Percentiles rank a stretch among this genome's conserved stretches.
phyloP scores from a whole-genome alignment of 2,329 filamentous ascomycete species.

The Aspergillus ruber region DNA sequence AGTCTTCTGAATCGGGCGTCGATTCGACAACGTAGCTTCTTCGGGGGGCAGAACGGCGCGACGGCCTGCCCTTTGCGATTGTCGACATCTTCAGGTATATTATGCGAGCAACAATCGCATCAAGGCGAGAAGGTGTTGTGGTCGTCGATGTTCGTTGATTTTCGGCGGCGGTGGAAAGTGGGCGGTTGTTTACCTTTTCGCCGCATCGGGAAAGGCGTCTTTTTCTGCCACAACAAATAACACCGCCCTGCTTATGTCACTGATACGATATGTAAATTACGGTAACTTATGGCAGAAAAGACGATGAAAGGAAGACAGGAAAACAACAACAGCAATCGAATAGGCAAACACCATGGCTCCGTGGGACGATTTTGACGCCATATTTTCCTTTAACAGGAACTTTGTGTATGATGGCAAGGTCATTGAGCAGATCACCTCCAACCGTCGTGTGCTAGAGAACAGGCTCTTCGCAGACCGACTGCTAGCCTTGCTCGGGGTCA shows the following conservation, averaged over 20 bases:
- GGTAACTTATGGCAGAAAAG: constrained; percentile 6
- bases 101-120: constrained; percentile 20
- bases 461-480: constrained; percentile 75
- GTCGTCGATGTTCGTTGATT: constrained; percentile 6
- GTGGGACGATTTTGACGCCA: constrained; percentile 60
- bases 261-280: constrained; percentile 8
- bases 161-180: constrained; percentile 20
- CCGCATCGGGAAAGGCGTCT: constrained; percentile 27
- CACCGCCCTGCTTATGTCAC: constrained; percentile 20
- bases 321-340: not conserved
- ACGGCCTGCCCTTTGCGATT: constrained; percentile 46
- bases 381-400: constrained; percentile 58
- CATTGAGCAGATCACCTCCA: constrained; percentile 58
- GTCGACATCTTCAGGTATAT: constrained; percentile 29
- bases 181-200: constrained; percentile 32
- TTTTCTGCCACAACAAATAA: constrained; percentile 28
- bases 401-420: constrained; percentile 58
- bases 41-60: constrained; percentile 56
- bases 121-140: constrained; percentile 16
- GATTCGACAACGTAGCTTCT: constrained; percentile 71
- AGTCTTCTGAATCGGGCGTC: constrained; percentile 66
- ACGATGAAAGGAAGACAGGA: not conserved
- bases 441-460: constrained; percentile 62
- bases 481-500: constrained; percentile 61
- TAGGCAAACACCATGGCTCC: constrained; percentile 26